Base-by-base conservation (phyloP, 768 basidiomycete genomes). In the Megacollybia marginata region DNA sequence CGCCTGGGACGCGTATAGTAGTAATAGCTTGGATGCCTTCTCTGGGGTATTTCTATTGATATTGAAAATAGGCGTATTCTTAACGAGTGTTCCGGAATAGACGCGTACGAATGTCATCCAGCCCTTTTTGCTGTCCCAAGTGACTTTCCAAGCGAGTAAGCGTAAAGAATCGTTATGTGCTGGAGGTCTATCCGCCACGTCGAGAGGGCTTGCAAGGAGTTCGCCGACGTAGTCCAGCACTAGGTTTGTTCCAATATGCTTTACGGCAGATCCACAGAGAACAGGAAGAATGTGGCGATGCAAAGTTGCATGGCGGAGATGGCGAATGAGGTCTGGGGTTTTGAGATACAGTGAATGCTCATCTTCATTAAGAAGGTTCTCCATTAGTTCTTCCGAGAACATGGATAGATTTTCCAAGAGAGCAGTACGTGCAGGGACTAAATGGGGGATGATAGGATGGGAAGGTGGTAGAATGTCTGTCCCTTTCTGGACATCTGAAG, bases 21-120 rank as follows among this genome's bases (percentile, higher is more conserved):
- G 70, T 20, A 89, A 67, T 19, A 92, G 70, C 62, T 89, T 92
- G 1, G 83, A 81, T 2, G 81, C 72, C 44, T 79, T 81, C 65
- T 93, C 91, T 28, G 76, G 79, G 57, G 83, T 76, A 42, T 83
- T 80, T 23, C 83, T 74, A 15, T 74, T 84, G 2, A 75, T 69
- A 51, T 93, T 93, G 18, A 81, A 62, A 18, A 92, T 61, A 4
- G 67, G 64, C 48, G 67, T 80, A 51, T 85, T 82, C 16, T 75
- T 76, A 16, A 70, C 85, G 44, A 93, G 66, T 13, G 79, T 86
- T 13, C 90, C 91, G 48, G 90, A 91, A 64, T 93, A 93, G 16
- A 93, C 79, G 20, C 91, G 75, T 35, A 93, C 84, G 61, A 91
- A 93, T 2, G 91, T 92, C 89, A 93, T 91, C 91, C 91, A 93